Evolutionary conservation across 345 rosid species (phyloP).

Genomic region (Salix arbutifolia): DNA sequence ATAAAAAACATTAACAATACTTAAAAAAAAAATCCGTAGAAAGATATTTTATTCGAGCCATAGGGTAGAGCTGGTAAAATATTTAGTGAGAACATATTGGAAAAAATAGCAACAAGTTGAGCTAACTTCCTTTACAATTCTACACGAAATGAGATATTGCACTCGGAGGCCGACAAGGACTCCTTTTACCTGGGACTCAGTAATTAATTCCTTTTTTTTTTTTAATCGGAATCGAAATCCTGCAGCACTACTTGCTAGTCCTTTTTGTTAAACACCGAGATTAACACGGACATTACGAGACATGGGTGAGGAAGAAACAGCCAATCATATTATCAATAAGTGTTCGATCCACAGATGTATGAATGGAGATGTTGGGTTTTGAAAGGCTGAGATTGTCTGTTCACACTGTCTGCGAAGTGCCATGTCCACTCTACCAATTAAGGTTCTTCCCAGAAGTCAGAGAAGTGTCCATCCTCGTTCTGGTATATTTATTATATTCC

Average conservation of each 20-base stretch:
- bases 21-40: no score
- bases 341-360: not conserved
- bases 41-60: no score
- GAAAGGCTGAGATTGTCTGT: not conserved
- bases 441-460: not conserved
- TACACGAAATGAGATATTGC: not conserved
- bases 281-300: not conserved
- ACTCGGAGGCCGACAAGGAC: not conserved
- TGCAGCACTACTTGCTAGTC: not conserved
- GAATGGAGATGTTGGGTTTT: not conserved
- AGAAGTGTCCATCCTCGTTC: not conserved
- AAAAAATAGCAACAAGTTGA: no score
- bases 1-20: no score
- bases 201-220: no score
- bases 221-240: not conserved
- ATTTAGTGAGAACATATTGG: no score
- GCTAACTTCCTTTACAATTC: not conserved
- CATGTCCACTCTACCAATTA: not conserved
- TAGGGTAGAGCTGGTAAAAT: no score
- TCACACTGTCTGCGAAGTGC: not conserved
- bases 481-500: not conserved
- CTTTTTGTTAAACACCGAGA: no score
- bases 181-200: not conserved
- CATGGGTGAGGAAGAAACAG: not conserved
- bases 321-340: not conserved